These are phyloP conservation scores for Trichoderma sp. DNA, from an alignment of 2,329 filamentous ascomycete species.

Conservation along the genomic window DNA sequence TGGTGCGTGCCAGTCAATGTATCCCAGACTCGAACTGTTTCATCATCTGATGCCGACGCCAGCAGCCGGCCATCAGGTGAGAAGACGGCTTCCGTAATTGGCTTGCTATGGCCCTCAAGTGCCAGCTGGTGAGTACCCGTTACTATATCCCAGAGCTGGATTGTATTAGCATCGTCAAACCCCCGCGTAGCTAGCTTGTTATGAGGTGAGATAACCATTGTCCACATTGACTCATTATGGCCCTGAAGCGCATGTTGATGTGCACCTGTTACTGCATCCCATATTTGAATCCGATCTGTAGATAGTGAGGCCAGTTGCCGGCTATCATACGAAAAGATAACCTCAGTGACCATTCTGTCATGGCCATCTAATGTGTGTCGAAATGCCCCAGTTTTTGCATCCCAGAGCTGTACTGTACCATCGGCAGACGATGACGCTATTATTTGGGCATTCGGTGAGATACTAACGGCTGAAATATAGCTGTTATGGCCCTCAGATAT, in stretches of 20 bases:
- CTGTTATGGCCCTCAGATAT: fast-evolving
- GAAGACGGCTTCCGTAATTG: background rate
- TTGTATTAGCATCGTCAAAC: no score
- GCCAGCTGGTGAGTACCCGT: background rate
- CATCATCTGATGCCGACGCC: background rate
- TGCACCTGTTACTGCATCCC: background rate
- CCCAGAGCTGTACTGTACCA: background rate
- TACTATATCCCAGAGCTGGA: background rate
- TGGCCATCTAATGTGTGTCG: background rate
- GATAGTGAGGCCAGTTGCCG: background rate
- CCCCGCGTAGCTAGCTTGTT: background rate
- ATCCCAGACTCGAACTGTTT: background rate
- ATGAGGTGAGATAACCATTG: background rate
- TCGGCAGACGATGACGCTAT: background rate
- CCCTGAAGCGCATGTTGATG: background rate
- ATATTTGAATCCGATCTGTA: background rate
- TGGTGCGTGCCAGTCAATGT: background rate
- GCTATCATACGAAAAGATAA: background rate
- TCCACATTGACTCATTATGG: fast-evolving
- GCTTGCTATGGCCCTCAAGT: background rate
- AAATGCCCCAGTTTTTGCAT: background rate
- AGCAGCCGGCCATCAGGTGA: background rate
- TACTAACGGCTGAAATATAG: background rate
- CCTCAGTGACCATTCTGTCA: no score
- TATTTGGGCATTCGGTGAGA: background rate